phyloP scores from a whole-genome alignment of 2,329 filamentous ascomycete genomes.

The Didymella lethalis region DNA sequence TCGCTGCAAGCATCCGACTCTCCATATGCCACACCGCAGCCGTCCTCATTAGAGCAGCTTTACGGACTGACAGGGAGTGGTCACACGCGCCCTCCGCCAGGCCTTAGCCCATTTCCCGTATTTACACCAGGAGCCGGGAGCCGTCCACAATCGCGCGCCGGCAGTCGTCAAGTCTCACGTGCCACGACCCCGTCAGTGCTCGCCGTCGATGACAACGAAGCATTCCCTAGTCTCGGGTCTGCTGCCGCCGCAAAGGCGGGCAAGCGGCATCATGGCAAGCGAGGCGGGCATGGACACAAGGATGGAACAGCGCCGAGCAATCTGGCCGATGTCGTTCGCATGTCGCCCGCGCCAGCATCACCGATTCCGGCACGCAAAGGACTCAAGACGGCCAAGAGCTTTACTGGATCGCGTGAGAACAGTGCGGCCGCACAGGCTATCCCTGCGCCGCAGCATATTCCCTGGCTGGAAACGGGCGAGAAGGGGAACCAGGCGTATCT shows the following conservation, averaged over 20 bases:
- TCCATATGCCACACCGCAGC: constrained; percentile 50
- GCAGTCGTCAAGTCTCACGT: constrained; percentile 78
- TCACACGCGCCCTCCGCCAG: constrained; percentile 68
- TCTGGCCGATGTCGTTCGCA: constrained; percentile 91
- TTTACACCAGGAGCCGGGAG: constrained; percentile 64
- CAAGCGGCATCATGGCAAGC: constrained; percentile 94
- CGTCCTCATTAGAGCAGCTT: constrained; percentile 53
- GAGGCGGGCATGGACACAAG: constrained; percentile 77
- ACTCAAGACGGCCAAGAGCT: constrained; percentile 70
- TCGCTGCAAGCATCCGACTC: constrained; percentile 64
- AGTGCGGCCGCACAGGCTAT: constrained; percentile 84
- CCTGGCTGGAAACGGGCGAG: constrained; percentile 94
- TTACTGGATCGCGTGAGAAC: constrained; percentile 74
- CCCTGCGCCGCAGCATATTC: constrained; percentile 86
- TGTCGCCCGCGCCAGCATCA: constrained; percentile 85
- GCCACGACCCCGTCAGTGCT: constrained; percentile 71
- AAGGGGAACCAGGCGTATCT: constrained; percentile 92
- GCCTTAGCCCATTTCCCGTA: constrained; percentile 69
- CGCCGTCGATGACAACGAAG: constrained; percentile 91
- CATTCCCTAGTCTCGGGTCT: constrained; percentile 88
- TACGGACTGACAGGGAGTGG: constrained; percentile 47
- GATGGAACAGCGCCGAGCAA: constrained; percentile 69
- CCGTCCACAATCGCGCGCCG: constrained; percentile 80
- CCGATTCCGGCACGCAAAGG: constrained; percentile 64
- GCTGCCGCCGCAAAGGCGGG: constrained; percentile 73